These are phyloP conservation scores for Colletotrichum truncatum DNA, from an alignment of 2,329 filamentous ascomycete genomes.

Conservation along the genomic window DNA sequence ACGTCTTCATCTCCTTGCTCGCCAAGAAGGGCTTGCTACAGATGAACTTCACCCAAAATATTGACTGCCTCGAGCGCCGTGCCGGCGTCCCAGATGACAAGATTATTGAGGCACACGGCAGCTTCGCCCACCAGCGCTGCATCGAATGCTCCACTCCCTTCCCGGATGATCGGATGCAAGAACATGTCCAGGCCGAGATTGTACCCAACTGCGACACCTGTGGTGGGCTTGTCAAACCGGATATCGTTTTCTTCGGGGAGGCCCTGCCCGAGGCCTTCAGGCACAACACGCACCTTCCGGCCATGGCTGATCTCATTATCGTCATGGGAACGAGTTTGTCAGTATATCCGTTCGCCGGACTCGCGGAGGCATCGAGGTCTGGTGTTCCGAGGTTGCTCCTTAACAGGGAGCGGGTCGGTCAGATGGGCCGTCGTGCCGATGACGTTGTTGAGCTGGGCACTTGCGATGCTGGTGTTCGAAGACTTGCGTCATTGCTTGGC, in stretches of 20 bases:
- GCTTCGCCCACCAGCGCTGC: slow-evolving; percentile 90
- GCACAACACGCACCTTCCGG: slow-evolving; percentile 53
- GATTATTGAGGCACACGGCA: slow-evolving; percentile 95
- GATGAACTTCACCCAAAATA: slow-evolving; percentile 97
- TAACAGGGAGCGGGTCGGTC: slow-evolving; percentile 86
- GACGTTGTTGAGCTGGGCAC: slow-evolving; percentile 86
- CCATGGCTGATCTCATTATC: slow-evolving; percentile 78
- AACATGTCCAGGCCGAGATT: slow-evolving; percentile 70
- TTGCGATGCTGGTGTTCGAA: slow-evolving; percentile 83
- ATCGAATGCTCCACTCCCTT: slow-evolving; percentile 84
- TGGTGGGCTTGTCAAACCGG: slow-evolving; percentile 85
- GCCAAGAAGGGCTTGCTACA: slow-evolving; percentile 80
- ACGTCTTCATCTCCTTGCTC: slow-evolving; percentile 87
- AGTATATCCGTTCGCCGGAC: slow-evolving; percentile 88
- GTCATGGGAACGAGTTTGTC: slow-evolving; percentile 89
- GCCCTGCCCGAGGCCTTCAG: slow-evolving; percentile 56
- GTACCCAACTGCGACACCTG: slow-evolving; percentile 80
- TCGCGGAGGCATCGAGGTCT: slow-evolving; percentile 72
- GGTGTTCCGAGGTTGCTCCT: slow-evolving; percentile 82
- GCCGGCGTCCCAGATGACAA: slow-evolving; percentile 84
- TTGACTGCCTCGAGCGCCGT: slow-evolving; percentile 90
- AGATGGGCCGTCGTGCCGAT: slow-evolving; percentile 78
- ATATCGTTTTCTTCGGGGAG: slow-evolving; percentile 95
- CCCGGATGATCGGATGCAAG: slow-evolving; percentile 77
- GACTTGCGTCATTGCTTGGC: slow-evolving; percentile 80